These are phyloP conservation scores for Jamesozyma gamospora DNA, from an alignment of 805 yeast species.

Conservation along the genomic window DNA sequence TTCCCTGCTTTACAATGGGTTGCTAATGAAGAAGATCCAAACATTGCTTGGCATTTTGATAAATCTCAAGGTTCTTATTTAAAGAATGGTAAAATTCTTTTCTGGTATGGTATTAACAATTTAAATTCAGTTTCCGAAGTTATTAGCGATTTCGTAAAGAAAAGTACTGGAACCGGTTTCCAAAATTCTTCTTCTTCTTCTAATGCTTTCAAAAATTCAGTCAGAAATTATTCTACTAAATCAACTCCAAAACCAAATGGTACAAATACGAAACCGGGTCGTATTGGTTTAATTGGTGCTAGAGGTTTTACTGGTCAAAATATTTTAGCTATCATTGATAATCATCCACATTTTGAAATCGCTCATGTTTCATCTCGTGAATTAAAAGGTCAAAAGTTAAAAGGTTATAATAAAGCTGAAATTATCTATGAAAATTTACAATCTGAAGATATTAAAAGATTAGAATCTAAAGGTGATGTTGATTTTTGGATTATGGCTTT, in stretches of 20 bases:
- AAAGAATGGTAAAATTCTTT: slow-evolving; percentile 77
- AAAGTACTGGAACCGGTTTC: slow-evolving; percentile 26
- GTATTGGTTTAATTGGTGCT: slow-evolving; percentile 93
- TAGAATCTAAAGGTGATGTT: slow-evolving; percentile 68
- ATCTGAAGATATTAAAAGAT: slow-evolving; percentile 68
- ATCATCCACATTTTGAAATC: slow-evolving; percentile 79
- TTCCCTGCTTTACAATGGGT: slow-evolving; percentile 73
- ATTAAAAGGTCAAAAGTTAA: slow-evolving; percentile 72
- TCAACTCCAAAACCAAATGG: slow-evolving; percentile 57
- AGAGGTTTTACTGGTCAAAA: slow-evolving; percentile 97
- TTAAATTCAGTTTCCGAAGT: slow-evolving; percentile 52
- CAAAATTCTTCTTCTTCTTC: slow-evolving; percentile 30
- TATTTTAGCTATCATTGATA: slow-evolving; percentile 73
- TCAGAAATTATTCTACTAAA: slow-evolving; percentile 44
- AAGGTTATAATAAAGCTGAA: slow-evolving; percentile 76
- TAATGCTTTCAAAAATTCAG: slow-evolving; percentile 38
- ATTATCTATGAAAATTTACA: slow-evolving; percentile 78
- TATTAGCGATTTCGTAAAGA: slow-evolving; percentile 44
- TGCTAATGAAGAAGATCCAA: slow-evolving; percentile 81
- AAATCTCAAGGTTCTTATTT: slow-evolving; percentile 91
- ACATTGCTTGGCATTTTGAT: slow-evolving; percentile 83
- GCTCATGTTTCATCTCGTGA: slow-evolving; percentile 96
- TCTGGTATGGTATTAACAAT: slow-evolving; percentile 84
- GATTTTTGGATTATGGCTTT: slow-evolving; percentile 99
- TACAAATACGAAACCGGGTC: slow-evolving; percentile 48